phyloP scores from a whole-genome alignment of 2,329 filamentous ascomycete genomes.

The Epichloe aotearoae region DNA sequence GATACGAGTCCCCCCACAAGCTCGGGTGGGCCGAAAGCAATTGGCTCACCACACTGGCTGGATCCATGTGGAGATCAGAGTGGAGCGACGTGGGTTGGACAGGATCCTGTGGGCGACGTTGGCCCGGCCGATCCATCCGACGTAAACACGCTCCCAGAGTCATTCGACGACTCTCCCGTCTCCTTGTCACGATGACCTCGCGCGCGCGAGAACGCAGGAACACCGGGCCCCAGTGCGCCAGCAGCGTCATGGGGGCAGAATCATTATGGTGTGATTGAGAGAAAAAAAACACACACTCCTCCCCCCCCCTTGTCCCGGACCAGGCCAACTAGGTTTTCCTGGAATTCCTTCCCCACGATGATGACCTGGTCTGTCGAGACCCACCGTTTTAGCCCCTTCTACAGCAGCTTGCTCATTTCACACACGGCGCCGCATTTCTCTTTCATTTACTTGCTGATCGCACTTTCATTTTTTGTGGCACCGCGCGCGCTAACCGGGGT shows the following conservation, averaged over 20 bases:
- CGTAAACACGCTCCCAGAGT: not conserved
- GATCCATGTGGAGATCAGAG: slow-evolving; percentile 11
- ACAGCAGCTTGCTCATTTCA: not conserved
- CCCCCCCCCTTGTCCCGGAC: no score
- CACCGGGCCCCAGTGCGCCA: not conserved
- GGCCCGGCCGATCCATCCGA: slow-evolving; percentile 13
- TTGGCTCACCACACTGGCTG: slow-evolving; percentile 14
- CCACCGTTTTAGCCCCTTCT: not conserved
- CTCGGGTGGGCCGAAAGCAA: slow-evolving; percentile 14
- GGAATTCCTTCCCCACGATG: not conserved
- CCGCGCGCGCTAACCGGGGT: slow-evolving; percentile 14
- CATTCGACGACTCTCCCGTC: not conserved
- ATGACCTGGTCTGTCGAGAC: not conserved
- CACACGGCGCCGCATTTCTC: not conserved
- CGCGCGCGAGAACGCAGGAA: not conserved
- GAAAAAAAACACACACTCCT: no score
- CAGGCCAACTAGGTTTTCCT: no score
- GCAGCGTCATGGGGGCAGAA: no score
- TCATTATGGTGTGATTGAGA: no score
- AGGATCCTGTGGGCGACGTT: not conserved
- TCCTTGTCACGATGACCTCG: not conserved
- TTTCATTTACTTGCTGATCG: not conserved
- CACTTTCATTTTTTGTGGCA: not conserved
- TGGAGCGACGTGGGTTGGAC: not conserved
- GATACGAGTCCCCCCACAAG: slow-evolving; percentile 22